These are phyloP conservation scores for Bisporella sp. DNA, from an alignment of 2,329 filamentous ascomycete species.

Conservation along the genomic window DNA sequence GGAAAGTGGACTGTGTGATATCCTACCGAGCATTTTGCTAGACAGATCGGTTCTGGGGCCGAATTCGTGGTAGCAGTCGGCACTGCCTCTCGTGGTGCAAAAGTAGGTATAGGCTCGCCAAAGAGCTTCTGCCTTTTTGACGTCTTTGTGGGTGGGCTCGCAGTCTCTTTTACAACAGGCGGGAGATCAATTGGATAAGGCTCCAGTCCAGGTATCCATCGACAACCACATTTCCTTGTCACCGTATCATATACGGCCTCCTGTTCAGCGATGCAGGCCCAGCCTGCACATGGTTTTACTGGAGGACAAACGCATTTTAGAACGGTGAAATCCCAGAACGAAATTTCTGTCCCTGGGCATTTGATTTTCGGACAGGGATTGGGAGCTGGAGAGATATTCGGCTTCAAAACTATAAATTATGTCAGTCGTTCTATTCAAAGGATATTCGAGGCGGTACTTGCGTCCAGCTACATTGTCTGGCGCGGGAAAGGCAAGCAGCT, in stretches of 20 bases:
- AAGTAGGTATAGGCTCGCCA: not conserved
- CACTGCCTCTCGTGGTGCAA: not conserved
- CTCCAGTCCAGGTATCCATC: not conserved
- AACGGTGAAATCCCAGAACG: not conserved
- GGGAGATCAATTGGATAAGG: not conserved
- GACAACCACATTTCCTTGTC: not conserved
- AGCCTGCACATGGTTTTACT: not conserved
- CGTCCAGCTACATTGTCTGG: too few relatives aligned
- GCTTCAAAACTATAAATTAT: not conserved
- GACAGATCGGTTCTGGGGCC: not conserved
- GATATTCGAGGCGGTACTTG: not conserved
- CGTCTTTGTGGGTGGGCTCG: not conserved
- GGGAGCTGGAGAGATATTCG: not conserved
- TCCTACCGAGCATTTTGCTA: not conserved
- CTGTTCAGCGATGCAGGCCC: not conserved
- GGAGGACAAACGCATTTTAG: not conserved
- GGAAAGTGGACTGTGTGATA: not conserved
- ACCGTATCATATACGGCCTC: not conserved
- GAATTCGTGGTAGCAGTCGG: not conserved
- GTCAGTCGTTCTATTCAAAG: not conserved
- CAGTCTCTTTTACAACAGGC: too few relatives aligned
- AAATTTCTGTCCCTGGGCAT: not conserved
- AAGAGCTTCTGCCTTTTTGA: not conserved
- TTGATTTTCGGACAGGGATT: not conserved
- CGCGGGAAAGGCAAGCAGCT: too few relatives aligned